Percentiles rank a stretch among this genome's conserved stretches.
Conservation (phyloP, 2,329 filamentous ascomycete species). For the Cadophora sp. region DNA sequence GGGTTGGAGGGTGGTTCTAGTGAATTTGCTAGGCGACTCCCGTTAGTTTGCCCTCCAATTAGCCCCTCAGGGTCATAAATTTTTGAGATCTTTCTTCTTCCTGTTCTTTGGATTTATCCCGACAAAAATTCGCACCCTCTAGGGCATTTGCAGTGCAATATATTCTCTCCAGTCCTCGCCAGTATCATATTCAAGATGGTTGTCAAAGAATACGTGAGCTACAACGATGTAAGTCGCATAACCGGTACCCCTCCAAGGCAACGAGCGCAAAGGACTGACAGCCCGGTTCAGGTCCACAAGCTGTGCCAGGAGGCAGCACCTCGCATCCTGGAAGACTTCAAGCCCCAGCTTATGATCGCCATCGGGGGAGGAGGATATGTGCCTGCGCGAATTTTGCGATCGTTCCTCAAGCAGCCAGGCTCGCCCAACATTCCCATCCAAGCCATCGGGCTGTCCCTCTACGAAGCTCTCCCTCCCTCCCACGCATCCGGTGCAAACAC, state of each 20-base stretch:
- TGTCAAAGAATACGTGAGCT: slow-evolving; percentile 88
- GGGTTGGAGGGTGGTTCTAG: slow-evolving; percentile 3
- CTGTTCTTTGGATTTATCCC: slow-evolving; percentile 27
- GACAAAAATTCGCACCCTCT: slow-evolving; percentile 21
- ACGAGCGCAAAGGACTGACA: slow-evolving; percentile 31
- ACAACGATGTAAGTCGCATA: slow-evolving; percentile 74
- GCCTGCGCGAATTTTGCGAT: slow-evolving; percentile 93
- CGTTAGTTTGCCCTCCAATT: slow-evolving; percentile 30
- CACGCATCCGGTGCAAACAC: slow-evolving; percentile 58
- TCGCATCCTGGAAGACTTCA: slow-evolving; percentile 82
- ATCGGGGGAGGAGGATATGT: slow-evolving; percentile 98
- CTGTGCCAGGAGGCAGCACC: slow-evolving; percentile 88
- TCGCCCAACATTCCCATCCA: slow-evolving; percentile 97
- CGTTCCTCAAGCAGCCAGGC: slow-evolving; percentile 90
- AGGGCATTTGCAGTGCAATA: slow-evolving; percentile 22
- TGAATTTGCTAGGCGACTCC: slow-evolving; percentile 30
- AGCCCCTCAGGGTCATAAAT: slow-evolving; percentile 10
- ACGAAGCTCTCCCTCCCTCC: slow-evolving; percentile 76
- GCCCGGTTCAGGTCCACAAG: slow-evolving; percentile 80
- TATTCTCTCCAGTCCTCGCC: neutral
- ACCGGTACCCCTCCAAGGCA: slow-evolving; percentile 22
- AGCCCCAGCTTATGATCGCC: slow-evolving; percentile 96
- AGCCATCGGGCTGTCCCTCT: slow-evolving; percentile 96
- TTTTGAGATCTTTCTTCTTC: slow-evolving; percentile 22
- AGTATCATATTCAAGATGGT: slow-evolving; percentile 63